Conservation (phyloP, 225 moss, liverwort and hornwort species). For the Marchantia paleacea region DNA sequence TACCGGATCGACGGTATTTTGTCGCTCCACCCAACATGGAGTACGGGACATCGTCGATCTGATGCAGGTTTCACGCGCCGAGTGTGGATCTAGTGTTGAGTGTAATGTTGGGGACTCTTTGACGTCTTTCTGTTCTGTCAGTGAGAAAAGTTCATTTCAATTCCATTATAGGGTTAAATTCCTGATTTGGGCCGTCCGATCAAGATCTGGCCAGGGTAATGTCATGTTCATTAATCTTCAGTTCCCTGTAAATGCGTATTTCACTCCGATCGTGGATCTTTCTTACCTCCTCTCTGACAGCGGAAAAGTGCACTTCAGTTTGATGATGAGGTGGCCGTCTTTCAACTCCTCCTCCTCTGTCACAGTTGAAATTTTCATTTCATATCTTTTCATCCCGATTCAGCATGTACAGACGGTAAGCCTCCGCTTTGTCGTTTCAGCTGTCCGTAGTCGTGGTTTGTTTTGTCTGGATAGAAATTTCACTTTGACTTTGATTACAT, state of each 20-base stretch:
- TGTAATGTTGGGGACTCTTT: neutral
- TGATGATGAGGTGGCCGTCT: neutral
- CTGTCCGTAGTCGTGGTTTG: neutral
- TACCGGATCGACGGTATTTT: neutral
- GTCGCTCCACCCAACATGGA: neutral
- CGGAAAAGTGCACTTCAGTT: constrained; percentile 3
- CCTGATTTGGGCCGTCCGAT: too few relatives aligned
- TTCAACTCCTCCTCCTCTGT: neutral
- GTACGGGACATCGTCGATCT: neutral
- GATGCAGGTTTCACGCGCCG: neutral
- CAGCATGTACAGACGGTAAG: neutral
- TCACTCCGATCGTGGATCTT: neutral
- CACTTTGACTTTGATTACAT: neutral
- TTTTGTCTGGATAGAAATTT: neutral
- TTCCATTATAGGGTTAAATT: too few relatives aligned
- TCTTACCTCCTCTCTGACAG: neutral
- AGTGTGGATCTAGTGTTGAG: neutral
- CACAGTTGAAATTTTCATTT: neutral
- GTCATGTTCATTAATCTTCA: too few relatives aligned
- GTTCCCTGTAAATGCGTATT: neutral
- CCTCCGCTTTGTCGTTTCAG: neutral
- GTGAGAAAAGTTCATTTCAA: too few relatives aligned
- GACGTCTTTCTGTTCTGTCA: neutral
- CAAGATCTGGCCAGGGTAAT: too few relatives aligned
- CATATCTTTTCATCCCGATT: too few relatives aligned